Percentiles rank a stretch among this genome's conserved stretches.
These are phyloP conservation scores for Dictyostelium brefeldianum DNA, from an alignment of 78 protist genomes.

Conservation along the genomic window DNA sequence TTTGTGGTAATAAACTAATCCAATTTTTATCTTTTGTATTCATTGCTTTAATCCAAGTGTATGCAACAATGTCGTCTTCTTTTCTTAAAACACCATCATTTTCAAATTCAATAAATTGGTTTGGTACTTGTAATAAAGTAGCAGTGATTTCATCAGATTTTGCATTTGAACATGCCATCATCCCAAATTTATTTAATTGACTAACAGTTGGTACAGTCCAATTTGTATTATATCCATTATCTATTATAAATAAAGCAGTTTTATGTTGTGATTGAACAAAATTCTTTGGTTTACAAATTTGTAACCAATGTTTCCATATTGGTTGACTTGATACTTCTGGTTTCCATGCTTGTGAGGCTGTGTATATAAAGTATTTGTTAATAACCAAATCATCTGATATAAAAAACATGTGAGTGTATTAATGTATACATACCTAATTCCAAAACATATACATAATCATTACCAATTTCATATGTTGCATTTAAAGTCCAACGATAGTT, in stretches of 20 bases:
- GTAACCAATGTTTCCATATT: slow-evolving; percentile 29
- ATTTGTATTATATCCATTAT: background rate
- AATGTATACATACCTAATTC: slow-evolving; percentile 20
- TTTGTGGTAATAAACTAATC: slow-evolving; percentile 40
- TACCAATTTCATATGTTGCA: background rate
- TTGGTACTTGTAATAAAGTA: slow-evolving; percentile 18
- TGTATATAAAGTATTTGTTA: background rate
- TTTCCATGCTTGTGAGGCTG: slow-evolving; percentile 11
- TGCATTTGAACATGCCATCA: background rate
- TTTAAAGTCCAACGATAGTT: slow-evolving; percentile 14
- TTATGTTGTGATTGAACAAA: background rate
- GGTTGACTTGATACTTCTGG: background rate
- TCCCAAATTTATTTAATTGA: background rate
- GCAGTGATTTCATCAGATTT: background rate
- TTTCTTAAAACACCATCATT: slow-evolving; percentile 1
- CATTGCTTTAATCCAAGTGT: slow-evolving; percentile 38
- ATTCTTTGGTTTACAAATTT: background rate
- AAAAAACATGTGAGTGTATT: no score
- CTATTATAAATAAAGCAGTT: background rate
- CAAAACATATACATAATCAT: background rate
- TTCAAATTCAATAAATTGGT: slow-evolving; percentile 29
- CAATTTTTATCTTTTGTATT: slow-evolving; percentile 21
- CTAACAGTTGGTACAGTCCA: slow-evolving; percentile 8
- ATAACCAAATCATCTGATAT: no score
- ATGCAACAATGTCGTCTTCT: slow-evolving; percentile 64